Conservation (phyloP, 345 rosid species). For the thale cress (Arabidopsis thaliana) region DNA sequence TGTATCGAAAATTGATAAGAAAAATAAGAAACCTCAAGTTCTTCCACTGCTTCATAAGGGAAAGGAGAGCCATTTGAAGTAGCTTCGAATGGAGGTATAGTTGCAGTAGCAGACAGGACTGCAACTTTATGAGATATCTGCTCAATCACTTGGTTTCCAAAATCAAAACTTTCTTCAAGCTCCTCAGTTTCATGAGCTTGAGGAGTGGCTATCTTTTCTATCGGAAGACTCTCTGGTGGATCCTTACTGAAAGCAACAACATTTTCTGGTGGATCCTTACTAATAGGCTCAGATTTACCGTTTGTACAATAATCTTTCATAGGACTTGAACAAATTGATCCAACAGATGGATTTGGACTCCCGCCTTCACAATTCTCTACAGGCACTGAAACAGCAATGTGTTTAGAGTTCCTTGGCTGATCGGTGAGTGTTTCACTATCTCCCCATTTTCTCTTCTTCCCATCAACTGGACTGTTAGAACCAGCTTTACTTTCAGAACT, state of each 20-base stretch:
- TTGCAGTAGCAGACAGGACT: constrained; percentile 32
- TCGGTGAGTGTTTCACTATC: constrained; percentile 52
- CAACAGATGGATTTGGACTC: constrained; percentile 50
- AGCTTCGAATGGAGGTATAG: constrained; percentile 44
- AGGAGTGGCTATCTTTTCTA: constrained; percentile 59
- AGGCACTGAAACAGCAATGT: constrained; percentile 45
- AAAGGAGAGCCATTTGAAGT: constrained; percentile 46
- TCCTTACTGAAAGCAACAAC: constrained; percentile 50
- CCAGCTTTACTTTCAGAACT: constrained; percentile 61
- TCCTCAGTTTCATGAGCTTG: constrained; percentile 81
- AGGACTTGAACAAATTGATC: constrained; percentile 53
- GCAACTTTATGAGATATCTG: constrained; percentile 43
- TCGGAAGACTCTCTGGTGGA: constrained; percentile 69
- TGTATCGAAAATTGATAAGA: constrained; percentile 11
- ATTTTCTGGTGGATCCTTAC: constrained; percentile 36
- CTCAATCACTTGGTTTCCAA: constrained; percentile 50
- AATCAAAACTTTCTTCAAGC: constrained; percentile 69
- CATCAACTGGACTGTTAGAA: constrained; percentile 62
- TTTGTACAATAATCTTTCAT: constrained; percentile 42
- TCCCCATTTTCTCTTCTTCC: constrained; percentile 66
- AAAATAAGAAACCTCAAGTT: constrained; percentile 74
- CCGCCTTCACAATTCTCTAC: constrained; percentile 54
- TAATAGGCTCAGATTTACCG: constrained; percentile 44
- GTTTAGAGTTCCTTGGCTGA: constrained; percentile 46
- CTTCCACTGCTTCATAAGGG: constrained; percentile 58